A percentile compares a stretch with the other conserved stretches of the same genome.
Evolutionary conservation across 2,329 filamentous ascomycete species (phyloP).

Genomic region (Coniochaeta pulveracea): DNA sequence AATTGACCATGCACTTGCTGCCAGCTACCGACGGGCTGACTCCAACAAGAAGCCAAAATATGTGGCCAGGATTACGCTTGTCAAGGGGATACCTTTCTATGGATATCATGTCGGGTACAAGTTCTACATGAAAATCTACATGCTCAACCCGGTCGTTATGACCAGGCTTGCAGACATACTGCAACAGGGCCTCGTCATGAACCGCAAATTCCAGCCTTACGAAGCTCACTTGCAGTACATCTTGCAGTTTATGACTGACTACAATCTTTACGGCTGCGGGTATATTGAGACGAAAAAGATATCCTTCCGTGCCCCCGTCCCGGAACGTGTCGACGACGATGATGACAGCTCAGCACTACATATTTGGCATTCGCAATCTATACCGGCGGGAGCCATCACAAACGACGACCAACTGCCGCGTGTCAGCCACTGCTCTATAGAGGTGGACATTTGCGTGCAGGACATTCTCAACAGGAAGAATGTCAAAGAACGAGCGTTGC

Average conservation of each 20-base stretch:
- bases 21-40: conserved; percentile 71
- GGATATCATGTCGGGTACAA: conserved; percentile 89
- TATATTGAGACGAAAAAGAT: conserved; percentile 67
- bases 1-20: conserved; percentile 80
- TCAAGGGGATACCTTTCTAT: conserved; percentile 92
- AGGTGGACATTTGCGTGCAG: conserved; percentile 81
- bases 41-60: conserved; percentile 57
- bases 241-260: conserved; percentile 96
- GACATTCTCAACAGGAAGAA: conserved; percentile 74
- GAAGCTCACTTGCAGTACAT: conserved; percentile 90
- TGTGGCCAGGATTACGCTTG: conserved; percentile 81
- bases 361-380: conserved; percentile 70
- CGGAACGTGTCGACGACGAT: conserved; percentile 43
- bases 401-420: conserved; percentile 57
- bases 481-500: conserved; percentile 66
- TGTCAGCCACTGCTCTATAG: conserved; percentile 77
- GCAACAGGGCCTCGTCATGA: conserved; percentile 79
- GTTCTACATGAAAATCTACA: conserved; percentile 88
- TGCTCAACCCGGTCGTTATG: conserved; percentile 80
- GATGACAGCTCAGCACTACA: conserved; percentile 49
- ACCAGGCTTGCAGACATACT: conserved; percentile 80
- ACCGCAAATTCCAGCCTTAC: conserved; percentile 75
- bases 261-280: conserved; percentile 89
- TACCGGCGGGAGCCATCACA: conserved; percentile 46
- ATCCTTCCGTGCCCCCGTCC: conserved; percentile 66